These are phyloP conservation scores for Prunus persica DNA, from an alignment of 306 rosid species.

Conservation along the genomic window DNA sequence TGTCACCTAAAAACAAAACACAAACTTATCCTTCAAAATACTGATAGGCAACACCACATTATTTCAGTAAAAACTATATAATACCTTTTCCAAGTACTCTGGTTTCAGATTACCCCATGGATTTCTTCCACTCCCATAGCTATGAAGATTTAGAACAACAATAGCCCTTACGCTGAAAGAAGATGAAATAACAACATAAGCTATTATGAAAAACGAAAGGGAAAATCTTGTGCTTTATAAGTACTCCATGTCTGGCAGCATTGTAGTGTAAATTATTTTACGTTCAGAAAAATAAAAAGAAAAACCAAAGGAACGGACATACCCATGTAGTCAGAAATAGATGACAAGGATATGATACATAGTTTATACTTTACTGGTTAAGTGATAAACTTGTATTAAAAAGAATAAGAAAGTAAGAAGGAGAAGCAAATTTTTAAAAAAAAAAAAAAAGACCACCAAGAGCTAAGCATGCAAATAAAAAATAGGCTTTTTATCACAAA, in stretches of 20 bases:
- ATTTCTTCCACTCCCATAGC: constrained; percentile 95
- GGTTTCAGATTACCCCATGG: constrained; percentile 95
- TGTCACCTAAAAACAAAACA: background rate
- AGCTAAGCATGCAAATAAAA: background rate
- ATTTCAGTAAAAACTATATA: constrained; percentile 8
- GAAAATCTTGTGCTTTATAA: background rate
- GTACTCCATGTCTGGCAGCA: background rate
- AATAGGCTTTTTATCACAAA: too few relatives aligned
- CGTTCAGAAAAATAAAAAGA: background rate
- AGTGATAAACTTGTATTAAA: background rate
- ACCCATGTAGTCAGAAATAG: background rate
- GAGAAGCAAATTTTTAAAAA: too few relatives aligned
- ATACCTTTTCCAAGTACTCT: constrained; percentile 91
- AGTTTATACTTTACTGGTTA: background rate
- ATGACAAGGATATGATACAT: background rate
- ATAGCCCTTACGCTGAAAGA: constrained; percentile 83
- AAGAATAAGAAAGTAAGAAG: background rate
- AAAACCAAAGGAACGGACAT: background rate
- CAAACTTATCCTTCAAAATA: background rate
- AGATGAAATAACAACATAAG: constrained; percentile 26
- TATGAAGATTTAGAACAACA: constrained; percentile 90
- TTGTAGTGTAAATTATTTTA: background rate
- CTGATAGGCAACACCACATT: constrained; percentile 3
- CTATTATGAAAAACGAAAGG: constrained; percentile 11
- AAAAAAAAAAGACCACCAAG: background rate